Conservation (phyloP, 2,329 filamentous ascomycete genomes). For the Curvularia lunata region DNA sequence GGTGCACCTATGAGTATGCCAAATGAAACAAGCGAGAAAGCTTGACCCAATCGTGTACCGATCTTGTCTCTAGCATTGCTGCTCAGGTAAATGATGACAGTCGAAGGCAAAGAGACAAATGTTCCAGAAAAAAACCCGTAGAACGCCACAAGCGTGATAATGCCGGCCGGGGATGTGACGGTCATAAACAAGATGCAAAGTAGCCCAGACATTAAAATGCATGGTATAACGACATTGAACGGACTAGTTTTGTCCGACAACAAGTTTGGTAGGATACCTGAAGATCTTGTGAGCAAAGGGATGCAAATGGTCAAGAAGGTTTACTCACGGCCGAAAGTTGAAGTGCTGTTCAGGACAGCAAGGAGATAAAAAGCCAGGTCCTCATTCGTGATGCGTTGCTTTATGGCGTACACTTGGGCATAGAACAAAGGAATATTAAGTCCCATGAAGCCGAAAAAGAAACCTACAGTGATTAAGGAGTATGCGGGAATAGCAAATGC, state of each 20-base stretch:
- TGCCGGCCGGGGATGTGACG: conserved; percentile 41
- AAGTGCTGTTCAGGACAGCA: conserved; percentile 69
- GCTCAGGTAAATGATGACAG: conserved; percentile 54
- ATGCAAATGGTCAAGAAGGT: not conserved
- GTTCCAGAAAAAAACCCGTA: conserved; percentile 59
- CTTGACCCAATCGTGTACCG: conserved; percentile 62
- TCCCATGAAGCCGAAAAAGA: conserved; percentile 56
- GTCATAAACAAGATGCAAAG: conserved; percentile 53
- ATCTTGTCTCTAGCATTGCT: conserved; percentile 53
- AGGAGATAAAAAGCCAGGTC: conserved; percentile 71
- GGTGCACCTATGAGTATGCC: conserved; percentile 64
- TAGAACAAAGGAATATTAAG: conserved; percentile 59
- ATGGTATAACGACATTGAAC: conserved; percentile 56
- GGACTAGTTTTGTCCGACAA: conserved; percentile 51
- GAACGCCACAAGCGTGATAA: conserved; percentile 52
- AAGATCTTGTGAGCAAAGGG: not conserved
- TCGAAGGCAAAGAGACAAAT: conserved; percentile 55
- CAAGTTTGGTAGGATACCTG: not conserved
- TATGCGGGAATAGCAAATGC: conserved; percentile 54
- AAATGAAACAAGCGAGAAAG: conserved; percentile 58
- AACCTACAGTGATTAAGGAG: conserved; percentile 50
- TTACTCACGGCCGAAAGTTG: conserved; percentile 51
- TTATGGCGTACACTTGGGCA: conserved; percentile 64
- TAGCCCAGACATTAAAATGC: conserved; percentile 49
- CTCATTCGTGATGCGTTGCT: conserved; percentile 57